Base-by-base conservation (phyloP, 75 land plant genomes). In the Sequoiadendron giganteum region DNA sequence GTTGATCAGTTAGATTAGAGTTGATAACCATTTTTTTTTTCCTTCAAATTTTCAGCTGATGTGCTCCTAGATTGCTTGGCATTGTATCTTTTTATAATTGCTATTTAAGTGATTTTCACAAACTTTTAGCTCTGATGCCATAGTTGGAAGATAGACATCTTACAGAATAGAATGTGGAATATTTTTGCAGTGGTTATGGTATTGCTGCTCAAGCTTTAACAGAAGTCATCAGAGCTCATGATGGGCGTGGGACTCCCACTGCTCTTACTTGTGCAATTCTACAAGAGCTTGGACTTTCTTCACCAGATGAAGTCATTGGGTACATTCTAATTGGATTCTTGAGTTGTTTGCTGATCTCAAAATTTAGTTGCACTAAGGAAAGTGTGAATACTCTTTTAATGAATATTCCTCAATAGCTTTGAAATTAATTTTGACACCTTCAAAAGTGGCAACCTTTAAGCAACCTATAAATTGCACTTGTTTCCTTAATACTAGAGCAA, bases 141-240 rank as follows among this genome's bases (percentile, higher is more conserved):
- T 81, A 21, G 25, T 14, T 34, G 10, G 43, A 81, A 81, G 83
- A 77, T 38, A 43, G 10, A 43, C n/a, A 43, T 81, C 48, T 82
- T 40, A 45, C 84, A 82, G 47, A 82, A 10, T 47, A 79, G 21
- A 21, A 65, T 80, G 72, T 52, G 70, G 38, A 32, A 34, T 77
- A n/a, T 58, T 86, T 82, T 61, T 86, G 88, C 93, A 97, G 99
- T 95, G 99, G 99, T 36, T 96, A 94, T 91, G 97, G 94, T 79
- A 97, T 97, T 70, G 94, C 97, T 72, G 95, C 99, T 83, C 98
- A 94, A 88, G 99, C 97, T 88, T 90, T 97, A 79, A 94, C 97
- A 68, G 98, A 97, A 68, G 91, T 97, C 0, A 82, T 96, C 84
- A 91, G 92, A 89, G 96, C 96, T 83, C 89, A 95, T 92, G 99